phyloP scores from a whole-genome alignment of 768 basidiomycete genomes.

The Steccherinum ochraceum region DNA sequence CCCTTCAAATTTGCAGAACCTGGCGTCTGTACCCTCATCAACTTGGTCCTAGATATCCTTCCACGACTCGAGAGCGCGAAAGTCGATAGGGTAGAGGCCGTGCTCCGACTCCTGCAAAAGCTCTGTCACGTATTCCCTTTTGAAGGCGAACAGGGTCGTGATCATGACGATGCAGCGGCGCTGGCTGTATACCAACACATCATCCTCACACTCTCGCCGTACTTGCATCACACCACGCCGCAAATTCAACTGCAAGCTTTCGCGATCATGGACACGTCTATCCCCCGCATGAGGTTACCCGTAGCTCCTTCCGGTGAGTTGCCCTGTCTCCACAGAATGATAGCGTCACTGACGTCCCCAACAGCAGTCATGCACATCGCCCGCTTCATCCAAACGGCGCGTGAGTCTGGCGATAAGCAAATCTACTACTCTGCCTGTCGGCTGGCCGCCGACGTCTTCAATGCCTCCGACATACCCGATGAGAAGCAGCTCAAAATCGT shows the following conservation, averaged over 20 bases:
- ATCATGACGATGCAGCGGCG: constrained; percentile 1
- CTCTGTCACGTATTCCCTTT: constrained; percentile 13
- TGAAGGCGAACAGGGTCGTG: constrained; percentile 8
- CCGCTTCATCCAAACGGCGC: not conserved
- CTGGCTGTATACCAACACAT: constrained; percentile 9
- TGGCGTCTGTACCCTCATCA: constrained; percentile 6
- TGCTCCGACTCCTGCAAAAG: constrained; percentile 3
- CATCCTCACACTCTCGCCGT: not conserved
- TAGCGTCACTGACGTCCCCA: not conserved
- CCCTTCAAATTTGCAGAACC: constrained; percentile 5
- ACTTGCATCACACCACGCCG: not conserved
- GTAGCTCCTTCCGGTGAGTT: not conserved
- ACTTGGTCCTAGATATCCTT: constrained; percentile 10
- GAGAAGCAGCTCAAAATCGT: not conserved
- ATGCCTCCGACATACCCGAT: not conserved
- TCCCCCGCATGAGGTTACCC: not conserved
- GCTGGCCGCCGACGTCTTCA: not conserved
- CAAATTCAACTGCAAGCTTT: not conserved
- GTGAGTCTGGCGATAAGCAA: not conserved
- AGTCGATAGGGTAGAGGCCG: not conserved
- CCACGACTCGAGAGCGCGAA: constrained; percentile 3
- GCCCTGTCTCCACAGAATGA: too few species aligned
- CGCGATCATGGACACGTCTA: not conserved
- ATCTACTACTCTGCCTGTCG: not conserved
- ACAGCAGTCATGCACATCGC: not conserved